Conservation (phyloP, 441 rosid species). For the Kokia cookei region DNA sequence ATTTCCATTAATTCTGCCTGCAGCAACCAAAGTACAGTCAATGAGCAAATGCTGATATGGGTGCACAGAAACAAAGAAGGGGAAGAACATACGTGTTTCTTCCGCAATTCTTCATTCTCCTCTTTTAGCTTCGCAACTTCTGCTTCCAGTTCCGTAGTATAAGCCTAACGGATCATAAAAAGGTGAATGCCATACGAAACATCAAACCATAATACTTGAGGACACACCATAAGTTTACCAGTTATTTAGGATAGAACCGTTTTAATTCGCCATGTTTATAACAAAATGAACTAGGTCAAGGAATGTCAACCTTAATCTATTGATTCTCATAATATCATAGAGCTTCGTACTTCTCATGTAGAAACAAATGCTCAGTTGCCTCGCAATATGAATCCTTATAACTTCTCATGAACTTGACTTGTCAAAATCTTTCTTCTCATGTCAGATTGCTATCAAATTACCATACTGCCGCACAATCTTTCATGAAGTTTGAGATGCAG, state of each 20-base stretch:
- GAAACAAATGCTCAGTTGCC: slow-evolving; percentile 25
- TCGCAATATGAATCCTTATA: slow-evolving; percentile 29
- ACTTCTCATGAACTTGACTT: slow-evolving; percentile 30
- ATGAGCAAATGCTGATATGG: not conserved
- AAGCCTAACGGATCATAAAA: slow-evolving; percentile 49
- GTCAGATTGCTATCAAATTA: slow-evolving; percentile 33
- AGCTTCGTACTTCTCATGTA: slow-evolving; percentile 13
- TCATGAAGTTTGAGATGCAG: slow-evolving; percentile 20
- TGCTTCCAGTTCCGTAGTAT: slow-evolving; percentile 81
- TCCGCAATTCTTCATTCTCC: slow-evolving; percentile 57
- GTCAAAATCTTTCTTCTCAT: slow-evolving; percentile 33
- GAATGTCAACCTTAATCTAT: not conserved
- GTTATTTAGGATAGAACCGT: not conserved
- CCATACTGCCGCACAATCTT: slow-evolving; percentile 30
- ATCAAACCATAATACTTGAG: not conserved
- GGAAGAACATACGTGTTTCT: slow-evolving; percentile 50
- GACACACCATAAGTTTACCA: slow-evolving; percentile 3
- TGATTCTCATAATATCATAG: not conserved
- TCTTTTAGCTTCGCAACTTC: slow-evolving; percentile 76
- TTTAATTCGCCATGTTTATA: not conserved
- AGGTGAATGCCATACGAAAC: not conserved
- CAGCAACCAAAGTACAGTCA: slow-evolving; percentile 15
- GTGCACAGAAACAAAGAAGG: not conserved
- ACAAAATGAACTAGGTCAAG: not conserved
- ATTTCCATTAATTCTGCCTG: slow-evolving; percentile 69